Evolutionary conservation across 169 alveolate species (phyloP), one percentile per base, ranked within the genome.

Genomic region (Perkinsus marinus): DNA sequence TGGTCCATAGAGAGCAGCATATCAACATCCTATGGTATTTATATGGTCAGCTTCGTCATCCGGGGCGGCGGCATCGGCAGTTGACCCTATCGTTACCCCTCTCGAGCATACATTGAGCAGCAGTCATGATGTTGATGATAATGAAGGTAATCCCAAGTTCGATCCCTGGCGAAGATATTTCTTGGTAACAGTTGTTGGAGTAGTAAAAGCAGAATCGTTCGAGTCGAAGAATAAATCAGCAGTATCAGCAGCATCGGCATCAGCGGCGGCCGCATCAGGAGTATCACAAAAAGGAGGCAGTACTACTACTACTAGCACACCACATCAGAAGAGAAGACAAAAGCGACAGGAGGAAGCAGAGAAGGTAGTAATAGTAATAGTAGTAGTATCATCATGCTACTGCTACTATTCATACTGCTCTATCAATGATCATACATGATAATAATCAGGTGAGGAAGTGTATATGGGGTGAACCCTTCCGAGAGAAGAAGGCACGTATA

Each of bases 381-480:
- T 43, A 43, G 9, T 43, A 43, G 9, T 43, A 43, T 10, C 68
- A n/a, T n/a, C n/a, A n/a, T n/a, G n/a, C n/a, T n/a, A n/a, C n/a
- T n/a, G n/a, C n/a, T n/a, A n/a, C n/a, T n/a, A n/a, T n/a, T n/a
- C n/a, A n/a, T n/a, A n/a, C n/a, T n/a, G n/a, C n/a, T n/a, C n/a
- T n/a, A n/a, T n/a, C n/a, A n/a, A n/a, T n/a, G n/a, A n/a, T n/a
- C n/a, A n/a, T n/a, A n/a, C 10, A 41, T 41, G 46, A 10, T 41
- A 3, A 41, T 41, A 10, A 41, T 10, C 46, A 93, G 90, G 93
- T 94, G 16, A 69, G 93, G 92, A 92, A 92, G 39, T 79, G 91
- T 10, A 41, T 93, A 26, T 94, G 95, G 97, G 96, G 97, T 34
- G 98, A 96, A 91, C 91, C 94, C 30, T 94, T 96, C 93, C 95